phyloP scores from a whole-genome alignment of 2,329 filamentous ascomycete species.

The Monosporascus sp. region DNA sequence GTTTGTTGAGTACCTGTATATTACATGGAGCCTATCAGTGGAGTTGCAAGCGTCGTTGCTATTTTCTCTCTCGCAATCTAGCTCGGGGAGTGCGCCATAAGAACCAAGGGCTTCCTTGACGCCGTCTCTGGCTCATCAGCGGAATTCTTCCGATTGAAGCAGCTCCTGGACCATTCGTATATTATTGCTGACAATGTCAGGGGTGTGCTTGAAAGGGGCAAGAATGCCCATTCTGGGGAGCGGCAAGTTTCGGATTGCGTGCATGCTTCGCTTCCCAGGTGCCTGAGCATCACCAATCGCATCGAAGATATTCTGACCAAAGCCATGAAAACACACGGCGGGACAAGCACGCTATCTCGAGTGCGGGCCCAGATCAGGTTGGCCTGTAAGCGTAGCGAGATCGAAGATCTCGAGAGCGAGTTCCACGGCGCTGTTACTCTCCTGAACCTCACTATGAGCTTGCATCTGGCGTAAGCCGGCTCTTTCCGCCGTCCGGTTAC shows the following conservation, averaged over 20 bases:
- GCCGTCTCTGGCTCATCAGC: not conserved
- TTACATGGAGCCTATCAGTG: not conserved
- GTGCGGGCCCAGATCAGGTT: not conserved
- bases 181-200: not conserved
- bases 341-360: not conserved
- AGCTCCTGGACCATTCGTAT: not conserved
- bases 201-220: not conserved
- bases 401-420: not conserved
- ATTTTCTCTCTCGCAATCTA: not conserved
- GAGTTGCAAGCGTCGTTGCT: not conserved
- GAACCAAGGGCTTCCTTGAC: not conserved
- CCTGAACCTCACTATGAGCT: not conserved
- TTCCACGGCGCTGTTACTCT: not conserved
- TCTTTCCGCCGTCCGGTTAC: not conserved
- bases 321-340: not conserved
- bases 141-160: not conserved
- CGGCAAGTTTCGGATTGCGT: not conserved
- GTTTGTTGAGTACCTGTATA: too few relatives aligned
- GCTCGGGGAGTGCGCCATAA: not conserved
- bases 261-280: not conserved
- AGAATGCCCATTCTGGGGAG: not conserved
- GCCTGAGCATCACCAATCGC: not conserved
- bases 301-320: not conserved
- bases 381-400: not conserved
- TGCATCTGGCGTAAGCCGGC: not conserved